These are phyloP conservation scores for Penicillium tannophilum DNA, from an alignment of 495 filamentous ascomycete genomes.

Conservation along the genomic window DNA sequence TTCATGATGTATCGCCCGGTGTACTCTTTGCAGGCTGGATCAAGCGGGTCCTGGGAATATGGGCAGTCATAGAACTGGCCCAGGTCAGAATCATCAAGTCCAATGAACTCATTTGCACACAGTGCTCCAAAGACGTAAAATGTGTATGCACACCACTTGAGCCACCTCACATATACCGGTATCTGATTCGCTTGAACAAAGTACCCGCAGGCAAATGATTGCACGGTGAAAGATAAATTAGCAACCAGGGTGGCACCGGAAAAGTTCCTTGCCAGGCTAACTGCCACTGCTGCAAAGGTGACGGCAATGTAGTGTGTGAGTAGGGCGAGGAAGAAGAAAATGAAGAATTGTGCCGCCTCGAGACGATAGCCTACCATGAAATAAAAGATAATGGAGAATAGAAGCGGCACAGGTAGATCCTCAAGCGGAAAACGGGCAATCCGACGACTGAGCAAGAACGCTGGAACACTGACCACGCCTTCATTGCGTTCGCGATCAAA, in stretches of 20 bases:
- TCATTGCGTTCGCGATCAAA: slow-evolving; percentile 75
- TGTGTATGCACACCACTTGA: slow-evolving; percentile 58
- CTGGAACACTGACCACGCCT: slow-evolving; percentile 65
- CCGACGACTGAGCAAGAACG: slow-evolving; percentile 66
- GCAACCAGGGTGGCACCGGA: slow-evolving; percentile 62
- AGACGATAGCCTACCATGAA: slow-evolving; percentile 74
- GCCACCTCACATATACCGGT: slow-evolving; percentile 72
- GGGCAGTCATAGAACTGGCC: slow-evolving; percentile 70
- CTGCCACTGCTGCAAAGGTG: slow-evolving; percentile 59
- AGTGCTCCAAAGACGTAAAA: slow-evolving; percentile 72
- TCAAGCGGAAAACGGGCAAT: slow-evolving; percentile 65
- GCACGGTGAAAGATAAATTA: slow-evolving; percentile 70
- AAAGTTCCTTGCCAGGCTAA: slow-evolving; percentile 63
- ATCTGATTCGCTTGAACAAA: slow-evolving; percentile 72
- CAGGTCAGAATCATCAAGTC: slow-evolving; percentile 33
- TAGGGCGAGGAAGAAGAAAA: slow-evolving; percentile 64
- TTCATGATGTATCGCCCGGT: slow-evolving; percentile 68
- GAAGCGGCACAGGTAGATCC: slow-evolving; percentile 67
- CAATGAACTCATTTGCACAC: slow-evolving; percentile 68
- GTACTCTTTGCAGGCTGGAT: slow-evolving; percentile 66
- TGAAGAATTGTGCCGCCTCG: slow-evolving; percentile 62
- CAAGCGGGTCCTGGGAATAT: slow-evolving; percentile 50
- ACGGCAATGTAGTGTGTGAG: slow-evolving; percentile 68
- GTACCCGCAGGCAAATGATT: slow-evolving; percentile 70
- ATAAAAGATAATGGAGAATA: slow-evolving; percentile 70